Evolutionary conservation across 768 basidiomycete genomes (phyloP), one percentile per base, ranked within the genome.

Genomic region (Mycena crocata): DNA sequence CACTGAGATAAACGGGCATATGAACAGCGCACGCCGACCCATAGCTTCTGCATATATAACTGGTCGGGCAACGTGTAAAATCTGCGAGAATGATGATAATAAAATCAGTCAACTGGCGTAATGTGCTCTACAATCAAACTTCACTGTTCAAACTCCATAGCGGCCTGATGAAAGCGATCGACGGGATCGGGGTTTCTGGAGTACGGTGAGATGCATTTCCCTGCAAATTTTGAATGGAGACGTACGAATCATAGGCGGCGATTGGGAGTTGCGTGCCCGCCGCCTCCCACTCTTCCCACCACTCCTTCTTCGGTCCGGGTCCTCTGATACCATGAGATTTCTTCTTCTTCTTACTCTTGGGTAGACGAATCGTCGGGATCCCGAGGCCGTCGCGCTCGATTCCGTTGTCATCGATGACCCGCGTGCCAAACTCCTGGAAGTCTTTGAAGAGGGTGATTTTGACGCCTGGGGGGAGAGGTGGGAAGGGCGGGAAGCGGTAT

Each of bases 401-500:
- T 7, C 19, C 30, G 14, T 58, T 60, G 4, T 24, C 51, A 24
- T 44, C 59, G 9, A 45, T 23, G 10, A 62, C 44, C 19, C 42
- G 58, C 2, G 54, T 80, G 9, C 82, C 79, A 26, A 71, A 76
- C 73, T 83, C 81, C 46, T 77, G 73, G 68, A 83, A 89, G 31
- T 79, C 74, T 44, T 75, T 73, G 73, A 87, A 88, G 0, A 84
- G 78, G 37, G 81, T 72, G 64, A 88, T 79, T 31, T 64, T 65
- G 23, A 82, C 80, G 21, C 83, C 86, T 7, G 73, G 70, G 0
- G 85, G 85, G 0, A 68, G 49, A 2, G 46, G 17, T 9, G 87
- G 87, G 68, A 87, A 88, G 0, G 87, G 86, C 1, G 86, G 86
- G 62, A 86, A 87, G 35, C 15, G 40, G 37, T 28, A 59, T 26